These are phyloP conservation scores for Ophiocordyceps robertsii DNA, from an alignment of 2,329 filamentous ascomycete species.

Conservation along the genomic window DNA sequence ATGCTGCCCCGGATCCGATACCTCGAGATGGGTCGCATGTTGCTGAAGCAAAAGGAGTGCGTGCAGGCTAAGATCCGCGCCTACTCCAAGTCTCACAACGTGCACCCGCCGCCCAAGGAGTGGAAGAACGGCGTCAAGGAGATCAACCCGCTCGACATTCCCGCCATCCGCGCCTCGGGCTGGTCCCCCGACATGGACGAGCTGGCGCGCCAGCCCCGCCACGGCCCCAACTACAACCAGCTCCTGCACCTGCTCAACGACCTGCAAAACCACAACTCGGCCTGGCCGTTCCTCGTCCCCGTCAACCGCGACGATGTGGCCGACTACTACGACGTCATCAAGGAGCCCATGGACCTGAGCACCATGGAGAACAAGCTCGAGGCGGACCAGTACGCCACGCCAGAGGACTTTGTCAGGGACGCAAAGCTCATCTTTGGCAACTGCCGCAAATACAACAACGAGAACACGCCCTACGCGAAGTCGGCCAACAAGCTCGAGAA, in stretches of 20 bases:
- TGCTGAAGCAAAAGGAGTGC: conserved; percentile 92
- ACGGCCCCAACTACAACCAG: conserved; percentile 92
- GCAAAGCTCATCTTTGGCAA: conserved; percentile 86
- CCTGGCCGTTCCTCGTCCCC: conserved; percentile 89
- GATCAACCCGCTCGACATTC: conserved; percentile 77
- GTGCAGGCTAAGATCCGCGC: conserved; percentile 91
- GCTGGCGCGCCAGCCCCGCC: conserved; percentile 82
- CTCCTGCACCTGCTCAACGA: conserved; percentile 87
- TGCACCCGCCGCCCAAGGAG: conserved; percentile 72
- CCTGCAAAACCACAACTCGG: conserved; percentile 82
- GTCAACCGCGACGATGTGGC: conserved; percentile 93
- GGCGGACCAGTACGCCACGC: conserved; percentile 78
- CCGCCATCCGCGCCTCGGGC: conserved; percentile 79
- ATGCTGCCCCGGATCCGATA: conserved; percentile 95
- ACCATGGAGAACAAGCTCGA: conserved; percentile 96
- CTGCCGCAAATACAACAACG: conserved; percentile 91
- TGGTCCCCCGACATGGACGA: conserved; percentile 99
- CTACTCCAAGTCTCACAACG: conserved; percentile 75
- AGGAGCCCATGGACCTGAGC: conserved; percentile 88
- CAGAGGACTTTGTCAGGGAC: conserved; percentile 86
- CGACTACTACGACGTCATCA: conserved; percentile 99
- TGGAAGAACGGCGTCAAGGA: conserved; percentile 64
- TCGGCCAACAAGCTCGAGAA: conserved; percentile 86
- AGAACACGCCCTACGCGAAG: conserved; percentile 89
- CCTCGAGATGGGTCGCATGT: conserved; percentile 82